Evolutionary conservation across 2,329 filamentous ascomycete species (phyloP).

Genomic region (Penicillium sp.): DNA sequence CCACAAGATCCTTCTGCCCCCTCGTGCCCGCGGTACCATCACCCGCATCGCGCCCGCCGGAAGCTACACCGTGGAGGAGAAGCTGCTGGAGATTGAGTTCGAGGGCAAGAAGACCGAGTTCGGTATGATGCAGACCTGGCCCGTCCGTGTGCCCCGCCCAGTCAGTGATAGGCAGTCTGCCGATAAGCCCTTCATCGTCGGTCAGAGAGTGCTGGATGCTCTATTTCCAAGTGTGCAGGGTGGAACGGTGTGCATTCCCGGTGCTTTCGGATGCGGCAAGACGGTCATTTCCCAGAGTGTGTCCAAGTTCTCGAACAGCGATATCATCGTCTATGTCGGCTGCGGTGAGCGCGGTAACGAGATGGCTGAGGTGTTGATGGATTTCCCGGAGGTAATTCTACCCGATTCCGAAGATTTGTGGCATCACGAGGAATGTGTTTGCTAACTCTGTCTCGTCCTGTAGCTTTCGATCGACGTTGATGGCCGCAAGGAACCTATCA

Average conservation of each 20-base stretch:
- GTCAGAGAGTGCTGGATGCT: slow-evolving; percentile 92
- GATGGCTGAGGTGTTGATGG: slow-evolving; percentile 99
- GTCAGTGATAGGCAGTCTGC: slow-evolving; percentile 89
- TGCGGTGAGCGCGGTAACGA: slow-evolving; percentile 95
- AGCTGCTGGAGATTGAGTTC: slow-evolving; percentile 94
- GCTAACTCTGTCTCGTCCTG: neutral
- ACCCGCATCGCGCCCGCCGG: slow-evolving; percentile 88
- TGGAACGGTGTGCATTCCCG: slow-evolving; percentile 96
- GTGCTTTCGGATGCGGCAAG: slow-evolving; percentile 98
- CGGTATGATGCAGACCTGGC: slow-evolving; percentile 99
- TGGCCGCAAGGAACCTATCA: slow-evolving; percentile 95
- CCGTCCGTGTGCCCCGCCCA: slow-evolving; percentile 91
- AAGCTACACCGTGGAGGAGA: slow-evolving; percentile 89
- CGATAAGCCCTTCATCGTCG: slow-evolving; percentile 89
- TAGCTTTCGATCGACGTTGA: slow-evolving; percentile 88
- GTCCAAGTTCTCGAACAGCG: slow-evolving; percentile 99
- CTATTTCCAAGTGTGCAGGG: slow-evolving; percentile 96
- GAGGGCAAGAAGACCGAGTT: slow-evolving; percentile 93
- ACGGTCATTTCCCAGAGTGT: slow-evolving; percentile 98
- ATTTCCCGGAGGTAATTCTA: slow-evolving; percentile 78
- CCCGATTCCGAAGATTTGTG: neutral
- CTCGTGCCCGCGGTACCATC: slow-evolving; percentile 86
- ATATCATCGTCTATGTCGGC: slow-evolving; percentile 97
- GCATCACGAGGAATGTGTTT: neutral
- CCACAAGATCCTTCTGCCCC: slow-evolving; percentile 91